phyloP scores from a whole-genome alignment of 2,329 filamentous ascomycete genomes.

The Knoxdaviesia proteae region DNA sequence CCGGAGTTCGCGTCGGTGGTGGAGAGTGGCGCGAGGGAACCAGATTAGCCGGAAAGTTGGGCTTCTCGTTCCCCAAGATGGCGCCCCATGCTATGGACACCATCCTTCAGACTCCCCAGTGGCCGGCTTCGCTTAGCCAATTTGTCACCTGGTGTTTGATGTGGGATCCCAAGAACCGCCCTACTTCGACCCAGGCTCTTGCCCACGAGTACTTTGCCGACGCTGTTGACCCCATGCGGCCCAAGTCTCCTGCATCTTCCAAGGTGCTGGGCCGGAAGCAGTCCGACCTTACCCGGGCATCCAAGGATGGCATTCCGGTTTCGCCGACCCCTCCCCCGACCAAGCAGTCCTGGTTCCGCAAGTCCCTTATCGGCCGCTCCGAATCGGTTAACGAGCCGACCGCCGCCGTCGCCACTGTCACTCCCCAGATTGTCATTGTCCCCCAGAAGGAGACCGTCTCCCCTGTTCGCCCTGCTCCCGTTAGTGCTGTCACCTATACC shows the following conservation, averaged over 20 bases:
- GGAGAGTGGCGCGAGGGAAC: constrained; percentile 96
- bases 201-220: constrained; percentile 89
- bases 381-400: constrained; percentile 22
- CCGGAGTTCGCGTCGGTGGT: constrained; percentile 67
- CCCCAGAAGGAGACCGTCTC: constrained; percentile 19
- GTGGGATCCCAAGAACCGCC: constrained; percentile 89
- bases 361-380: constrained; percentile 70
- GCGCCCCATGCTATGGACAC: constrained; percentile 92
- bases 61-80: constrained; percentile 99
- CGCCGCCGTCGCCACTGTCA: neutral
- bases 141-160: constrained; percentile 98
- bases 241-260: constrained; percentile 65
- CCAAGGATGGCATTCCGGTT: constrained; percentile 29
- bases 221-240: constrained; percentile 74
- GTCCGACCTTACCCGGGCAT: constrained; percentile 53
- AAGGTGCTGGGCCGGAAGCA: constrained; percentile 75
- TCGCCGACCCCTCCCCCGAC: constrained; percentile 22
- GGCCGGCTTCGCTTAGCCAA: constrained; percentile 69
- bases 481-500: constrained; percentile 18
- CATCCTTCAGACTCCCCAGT: constrained; percentile 74
- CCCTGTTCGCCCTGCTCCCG: constrained; percentile 22
- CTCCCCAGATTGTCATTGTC: neutral
- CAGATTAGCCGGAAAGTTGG: constrained; percentile 78
- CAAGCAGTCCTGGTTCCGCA: constrained; percentile 93
- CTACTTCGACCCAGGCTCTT: constrained; percentile 83